These are phyloP conservation scores for Colletotrichum neosansevieriae DNA, from an alignment of 2,329 filamentous ascomycete species.

Conservation along the genomic window DNA sequence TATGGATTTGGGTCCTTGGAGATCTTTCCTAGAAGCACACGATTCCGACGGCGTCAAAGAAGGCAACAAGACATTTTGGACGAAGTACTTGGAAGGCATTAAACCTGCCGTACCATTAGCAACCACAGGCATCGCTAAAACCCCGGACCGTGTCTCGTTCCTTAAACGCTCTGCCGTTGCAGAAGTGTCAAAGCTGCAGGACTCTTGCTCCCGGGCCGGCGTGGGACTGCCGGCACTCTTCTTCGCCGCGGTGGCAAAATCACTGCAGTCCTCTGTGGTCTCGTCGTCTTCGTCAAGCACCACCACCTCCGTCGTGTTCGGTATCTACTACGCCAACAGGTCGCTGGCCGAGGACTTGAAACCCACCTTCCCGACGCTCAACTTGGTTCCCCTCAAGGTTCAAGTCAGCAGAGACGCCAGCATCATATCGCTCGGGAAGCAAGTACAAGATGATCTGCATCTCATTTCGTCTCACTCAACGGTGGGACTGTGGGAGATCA, in stretches of 20 bases:
- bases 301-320: conserved; percentile 69
- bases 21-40: conserved; percentile 11
- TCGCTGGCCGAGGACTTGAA: conserved; percentile 63
- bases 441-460: conserved; percentile 77
- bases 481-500: conserved; percentile 77
- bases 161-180: conserved; percentile 63
- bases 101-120: conserved; percentile 31
- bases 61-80: conserved; percentile 21
- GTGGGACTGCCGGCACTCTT: conserved; percentile 80
- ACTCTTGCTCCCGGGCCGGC: conserved; percentile 53
- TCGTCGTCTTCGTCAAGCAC: conserved; percentile 6
- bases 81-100: conserved; percentile 46
- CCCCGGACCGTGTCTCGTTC: conserved; percentile 45
- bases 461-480: conserved; percentile 66
- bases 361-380: conserved; percentile 76
- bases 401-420: conserved; percentile 44
- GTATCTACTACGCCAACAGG: conserved; percentile 87
- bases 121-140: conserved; percentile 40
- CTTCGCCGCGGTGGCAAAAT: conserved; percentile 76
- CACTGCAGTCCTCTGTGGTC: neutral
- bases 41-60: neutral
- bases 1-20: neutral
- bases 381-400: conserved; percentile 79
- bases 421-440: conserved; percentile 65
- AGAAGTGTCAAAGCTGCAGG: conserved; percentile 54